Percentiles rank a stretch among this genome's conserved stretches.
phyloP scores from a whole-genome alignment of 1,284 basidiomycete genomes.

The Trametes hirsuta region DNA sequence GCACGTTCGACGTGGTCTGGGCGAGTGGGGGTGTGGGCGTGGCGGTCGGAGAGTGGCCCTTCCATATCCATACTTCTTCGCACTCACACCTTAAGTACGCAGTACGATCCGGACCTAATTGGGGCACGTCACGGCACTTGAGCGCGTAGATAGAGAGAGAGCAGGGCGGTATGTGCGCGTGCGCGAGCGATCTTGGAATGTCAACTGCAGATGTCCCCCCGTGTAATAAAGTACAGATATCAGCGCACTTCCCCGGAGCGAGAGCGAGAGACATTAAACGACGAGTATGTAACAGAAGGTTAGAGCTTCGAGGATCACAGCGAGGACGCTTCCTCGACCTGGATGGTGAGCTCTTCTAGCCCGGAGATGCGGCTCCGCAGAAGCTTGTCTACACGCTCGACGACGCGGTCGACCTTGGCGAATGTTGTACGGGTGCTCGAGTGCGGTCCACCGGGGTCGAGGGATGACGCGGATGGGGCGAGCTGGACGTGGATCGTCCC shows the following conservation, averaged over 20 bases:
- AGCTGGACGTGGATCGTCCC: conserved; percentile 92
- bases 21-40: conserved; percentile 1
- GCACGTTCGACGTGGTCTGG: neutral
- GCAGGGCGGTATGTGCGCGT: neutral
- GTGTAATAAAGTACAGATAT: conserved; percentile 25
- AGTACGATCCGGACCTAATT: conserved; percentile 26
- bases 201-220: conserved; percentile 10
- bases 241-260: neutral
- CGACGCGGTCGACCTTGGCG: conserved; percentile 69
- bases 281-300: neutral
- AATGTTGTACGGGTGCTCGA: conserved; percentile 52
- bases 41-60: conserved; percentile 4
- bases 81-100: conserved; percentile 2
- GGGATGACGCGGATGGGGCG: conserved; percentile 53
- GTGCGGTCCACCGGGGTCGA: conserved; percentile 59
- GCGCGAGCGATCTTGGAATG: conserved; percentile 10
- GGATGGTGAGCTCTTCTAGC: conserved; percentile 86
- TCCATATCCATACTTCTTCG: neutral
- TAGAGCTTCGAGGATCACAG: neutral
- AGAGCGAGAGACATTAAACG: neutral
- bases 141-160: conserved; percentile 19
- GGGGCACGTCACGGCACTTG: conserved; percentile 1
- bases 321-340: conserved; percentile 56
- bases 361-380: conserved; percentile 76
- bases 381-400: conserved; percentile 74